Conservation (phyloP, 441 rosid genomes). For the Jatropha multifida region DNA sequence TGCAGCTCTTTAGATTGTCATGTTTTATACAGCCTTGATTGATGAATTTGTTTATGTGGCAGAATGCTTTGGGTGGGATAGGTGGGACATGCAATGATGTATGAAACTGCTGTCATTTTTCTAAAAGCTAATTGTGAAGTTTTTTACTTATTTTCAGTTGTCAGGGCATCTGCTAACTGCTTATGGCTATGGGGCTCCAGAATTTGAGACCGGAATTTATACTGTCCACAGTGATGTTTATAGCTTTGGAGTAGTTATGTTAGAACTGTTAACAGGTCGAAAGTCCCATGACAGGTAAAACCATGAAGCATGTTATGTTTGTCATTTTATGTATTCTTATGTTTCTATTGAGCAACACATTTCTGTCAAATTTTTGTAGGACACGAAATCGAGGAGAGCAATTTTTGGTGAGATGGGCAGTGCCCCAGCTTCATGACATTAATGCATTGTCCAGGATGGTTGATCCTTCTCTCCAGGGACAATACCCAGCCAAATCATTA, state of each 20-base stretch:
- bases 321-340: not conserved
- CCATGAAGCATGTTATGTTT: not conserved
- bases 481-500: slow-evolving; percentile 80
- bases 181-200: slow-evolving; percentile 95
- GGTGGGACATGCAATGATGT: not conserved
- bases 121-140: slow-evolving; percentile 13
- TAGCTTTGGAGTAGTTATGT: slow-evolving; percentile 97
- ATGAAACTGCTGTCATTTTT: slow-evolving; percentile 12
- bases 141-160: slow-evolving; percentile 49
- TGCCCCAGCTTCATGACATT: slow-evolving; percentile 93
- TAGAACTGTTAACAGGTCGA: slow-evolving; percentile 94
- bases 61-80: not conserved
- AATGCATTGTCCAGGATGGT: slow-evolving; percentile 93
- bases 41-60: slow-evolving; percentile 2
- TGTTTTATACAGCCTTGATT: not conserved
- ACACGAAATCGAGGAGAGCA: slow-evolving; percentile 75
- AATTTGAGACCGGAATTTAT: slow-evolving; percentile 86
- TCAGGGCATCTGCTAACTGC: slow-evolving; percentile 82
- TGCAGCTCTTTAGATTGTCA: not conserved
- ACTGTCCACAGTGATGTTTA: slow-evolving; percentile 83
- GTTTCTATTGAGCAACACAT: not conserved
- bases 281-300: slow-evolving; percentile 77
- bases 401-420: slow-evolving; percentile 95
- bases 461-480: slow-evolving; percentile 81
- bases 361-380: slow-evolving; percentile 34